Evolutionary conservation across 2,329 filamentous ascomycete species (phyloP), one percentile per base, ranked within the genome.

Genomic region (Colletotrichum falcatum): DNA sequence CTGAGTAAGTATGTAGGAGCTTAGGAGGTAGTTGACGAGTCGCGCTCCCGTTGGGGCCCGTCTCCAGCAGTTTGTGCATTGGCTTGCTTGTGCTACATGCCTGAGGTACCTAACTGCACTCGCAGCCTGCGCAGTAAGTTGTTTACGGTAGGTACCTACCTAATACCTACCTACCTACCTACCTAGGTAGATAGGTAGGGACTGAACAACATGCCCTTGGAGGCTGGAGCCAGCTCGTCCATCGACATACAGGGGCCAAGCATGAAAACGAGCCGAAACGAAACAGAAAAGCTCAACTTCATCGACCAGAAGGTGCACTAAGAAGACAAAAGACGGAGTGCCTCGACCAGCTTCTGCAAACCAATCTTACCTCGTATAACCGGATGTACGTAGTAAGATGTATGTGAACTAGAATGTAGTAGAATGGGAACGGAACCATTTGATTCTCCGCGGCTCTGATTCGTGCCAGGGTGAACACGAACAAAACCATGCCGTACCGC

Each of bases 1-100:
- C n/a, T n/a, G n/a, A n/a, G n/a, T n/a, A n/a, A n/a, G n/a, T n/a
- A n/a, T n/a, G n/a, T n/a, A n/a, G n/a, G n/a, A n/a, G n/a, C n/a
- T n/a, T n/a, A n/a, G n/a, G n/a, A n/a, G n/a, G n/a, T n/a, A n/a
- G n/a, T n/a, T n/a, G 30, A 54, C 63, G 66, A 65, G 55, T 70
- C 63, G 58, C 56, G 37, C 20, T 62, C 23, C 61, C 53, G 54
- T 35, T 60, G 30, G 33, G 26, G 20, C 18, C 35, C 33, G 49
- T 44, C 28, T 44, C 26, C 42, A 61, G 26, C 23, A n/a, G 20
- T 23, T 42, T 16, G 33, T 48, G 37, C 20, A 30, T 49, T 55
- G 49, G 51, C 51, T 20, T 23, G 16, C 44, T 39, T 23, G 20
- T 42, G 14, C 37, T 7, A 2, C 12, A n/a, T 23, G 48, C 37